Evolutionary conservation across 1,284 basidiomycete species (phyloP).

Genomic region (Fomitopsis schrenkii): DNA sequence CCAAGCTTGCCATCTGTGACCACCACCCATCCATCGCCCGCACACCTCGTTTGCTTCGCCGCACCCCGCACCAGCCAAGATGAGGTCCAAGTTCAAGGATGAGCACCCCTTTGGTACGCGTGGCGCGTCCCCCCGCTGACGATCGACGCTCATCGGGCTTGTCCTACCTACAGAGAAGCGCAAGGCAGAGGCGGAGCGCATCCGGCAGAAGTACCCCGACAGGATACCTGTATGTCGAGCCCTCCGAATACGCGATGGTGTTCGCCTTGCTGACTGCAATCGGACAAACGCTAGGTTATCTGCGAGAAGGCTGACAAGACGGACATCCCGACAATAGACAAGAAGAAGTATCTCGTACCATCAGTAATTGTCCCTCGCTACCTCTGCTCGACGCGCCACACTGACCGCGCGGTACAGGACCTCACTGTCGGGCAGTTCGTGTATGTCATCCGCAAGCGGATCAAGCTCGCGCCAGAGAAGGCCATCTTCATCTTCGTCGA

Average conservation of each 20-base stretch:
- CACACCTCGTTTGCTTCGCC: background rate
- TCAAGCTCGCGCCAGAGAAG: slow-evolving; percentile 99
- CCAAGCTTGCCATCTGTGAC: slow-evolving; percentile 11
- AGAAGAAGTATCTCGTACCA: slow-evolving; percentile 99
- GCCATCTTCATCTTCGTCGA: slow-evolving; percentile 99
- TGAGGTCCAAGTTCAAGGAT: slow-evolving; percentile 99
- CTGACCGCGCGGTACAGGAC: slow-evolving; percentile 53
- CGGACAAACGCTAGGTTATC: slow-evolving; percentile 69
- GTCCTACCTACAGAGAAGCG: slow-evolving; percentile 76
- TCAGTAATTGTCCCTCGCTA: slow-evolving; percentile 54
- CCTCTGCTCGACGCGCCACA: slow-evolving; percentile 9
- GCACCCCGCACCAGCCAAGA: slow-evolving; percentile 28
- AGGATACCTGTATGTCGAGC: slow-evolving; percentile 83
- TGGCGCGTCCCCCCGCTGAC: slow-evolving; percentile 13
- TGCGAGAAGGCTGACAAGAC: slow-evolving; percentile 99
- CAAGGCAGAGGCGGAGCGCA: slow-evolving; percentile 96
- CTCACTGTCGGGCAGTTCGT: slow-evolving; percentile 99
- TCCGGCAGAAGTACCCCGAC: slow-evolving; percentile 98
- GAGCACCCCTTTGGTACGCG: slow-evolving; percentile 95
- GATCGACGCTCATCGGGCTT: slow-evolving; percentile 23
- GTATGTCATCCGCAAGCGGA: slow-evolving; percentile 99
- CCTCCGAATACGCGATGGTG: background rate
- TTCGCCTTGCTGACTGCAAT: slow-evolving; percentile 12
- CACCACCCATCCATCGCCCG: slow-evolving; percentile 8
- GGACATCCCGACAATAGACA: slow-evolving; percentile 99